Conservation (phyloP, 805 yeast genomes). For the Saturnispora silvae region DNA sequence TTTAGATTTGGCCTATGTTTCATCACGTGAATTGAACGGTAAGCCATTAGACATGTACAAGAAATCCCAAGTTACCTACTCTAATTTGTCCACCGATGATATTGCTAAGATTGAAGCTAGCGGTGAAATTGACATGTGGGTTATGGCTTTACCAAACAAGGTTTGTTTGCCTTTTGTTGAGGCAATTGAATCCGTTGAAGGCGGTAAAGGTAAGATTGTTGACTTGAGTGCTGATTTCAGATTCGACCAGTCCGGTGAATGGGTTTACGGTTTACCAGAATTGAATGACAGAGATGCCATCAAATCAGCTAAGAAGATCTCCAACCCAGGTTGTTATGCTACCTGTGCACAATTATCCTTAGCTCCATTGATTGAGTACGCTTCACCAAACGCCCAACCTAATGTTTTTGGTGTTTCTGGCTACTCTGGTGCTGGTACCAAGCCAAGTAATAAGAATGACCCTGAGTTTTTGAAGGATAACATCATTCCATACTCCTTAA, state of each 20-base stretch:
- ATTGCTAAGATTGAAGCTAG: constrained; percentile 66
- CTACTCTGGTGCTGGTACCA: constrained; percentile 98
- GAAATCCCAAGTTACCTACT: constrained; percentile 69
- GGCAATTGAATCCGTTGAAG: constrained; percentile 55
- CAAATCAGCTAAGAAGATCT: constrained; percentile 64
- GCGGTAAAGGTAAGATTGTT: constrained; percentile 67
- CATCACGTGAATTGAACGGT: constrained; percentile 91
- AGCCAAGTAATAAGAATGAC: constrained; percentile 95
- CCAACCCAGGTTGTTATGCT: constrained; percentile 99
- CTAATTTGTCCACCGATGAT: constrained; percentile 81
- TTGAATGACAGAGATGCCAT: constrained; percentile 59
- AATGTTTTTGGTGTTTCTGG: constrained; percentile 93
- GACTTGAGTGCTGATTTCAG: constrained; percentile 95
- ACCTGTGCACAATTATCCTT: constrained; percentile 93
- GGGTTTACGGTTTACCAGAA: constrained; percentile 96
- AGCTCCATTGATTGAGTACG: constrained; percentile 66
- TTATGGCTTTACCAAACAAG: constrained; percentile 98
- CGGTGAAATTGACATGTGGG: constrained; percentile 88
- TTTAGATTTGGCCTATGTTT: constrained; percentile 83
- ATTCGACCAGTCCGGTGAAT: constrained; percentile 76
- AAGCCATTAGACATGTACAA: constrained; percentile 79
- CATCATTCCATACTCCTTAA: constrained; percentile 87
- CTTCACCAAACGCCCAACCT: constrained; percentile 53
- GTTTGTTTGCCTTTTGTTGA: constrained; percentile 85
- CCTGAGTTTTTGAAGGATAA: constrained; percentile 63